Conservation (phyloP, 345 rosid genomes). For the Camelina sativa region DNA sequence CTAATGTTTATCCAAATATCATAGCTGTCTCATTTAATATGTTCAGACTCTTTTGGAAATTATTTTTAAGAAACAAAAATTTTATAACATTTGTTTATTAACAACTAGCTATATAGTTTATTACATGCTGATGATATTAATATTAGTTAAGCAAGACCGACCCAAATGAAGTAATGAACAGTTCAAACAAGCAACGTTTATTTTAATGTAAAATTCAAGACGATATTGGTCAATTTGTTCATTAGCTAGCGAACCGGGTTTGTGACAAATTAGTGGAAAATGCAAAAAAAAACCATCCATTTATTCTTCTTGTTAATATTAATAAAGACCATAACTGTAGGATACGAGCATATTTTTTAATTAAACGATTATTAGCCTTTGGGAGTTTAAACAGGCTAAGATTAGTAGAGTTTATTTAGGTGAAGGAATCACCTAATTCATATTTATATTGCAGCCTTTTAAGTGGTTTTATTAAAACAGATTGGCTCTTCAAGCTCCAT, state of each 20-base stretch:
- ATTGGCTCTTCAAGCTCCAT: conserved; percentile 43
- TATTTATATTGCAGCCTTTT: conserved; percentile 19
- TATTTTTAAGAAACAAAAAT: conserved; percentile 3
- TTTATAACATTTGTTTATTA: not conserved
- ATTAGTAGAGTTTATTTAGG: conserved; percentile 29
- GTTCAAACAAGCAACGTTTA: conserved; percentile 32
- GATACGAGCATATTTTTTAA: conserved; percentile 3
- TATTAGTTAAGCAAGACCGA: conserved; percentile 9
- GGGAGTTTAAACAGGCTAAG: conserved; percentile 24
- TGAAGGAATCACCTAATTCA: conserved; percentile 25
- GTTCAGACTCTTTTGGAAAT: not conserved
- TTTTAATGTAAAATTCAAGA: not conserved
- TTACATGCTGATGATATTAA: not conserved
- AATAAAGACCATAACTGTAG: conserved; percentile 1
- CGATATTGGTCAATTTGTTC: not conserved
- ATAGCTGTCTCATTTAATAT: conserved; percentile 33
- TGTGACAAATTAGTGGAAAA: conserved; percentile 9
- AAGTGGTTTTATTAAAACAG: conserved; percentile 13
- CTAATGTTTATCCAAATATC: conserved; percentile 32
- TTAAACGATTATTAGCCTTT: conserved; percentile 18
- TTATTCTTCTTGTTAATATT: conserved; percentile 15
- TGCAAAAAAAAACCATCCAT: not conserved
- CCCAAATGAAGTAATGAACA: conserved; percentile 2
- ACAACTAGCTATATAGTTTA: not conserved
- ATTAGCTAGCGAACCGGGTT: not conserved